Evolutionary conservation across 2,329 filamentous ascomycete species (phyloP).

Genomic region (Coniella lustricola): DNA sequence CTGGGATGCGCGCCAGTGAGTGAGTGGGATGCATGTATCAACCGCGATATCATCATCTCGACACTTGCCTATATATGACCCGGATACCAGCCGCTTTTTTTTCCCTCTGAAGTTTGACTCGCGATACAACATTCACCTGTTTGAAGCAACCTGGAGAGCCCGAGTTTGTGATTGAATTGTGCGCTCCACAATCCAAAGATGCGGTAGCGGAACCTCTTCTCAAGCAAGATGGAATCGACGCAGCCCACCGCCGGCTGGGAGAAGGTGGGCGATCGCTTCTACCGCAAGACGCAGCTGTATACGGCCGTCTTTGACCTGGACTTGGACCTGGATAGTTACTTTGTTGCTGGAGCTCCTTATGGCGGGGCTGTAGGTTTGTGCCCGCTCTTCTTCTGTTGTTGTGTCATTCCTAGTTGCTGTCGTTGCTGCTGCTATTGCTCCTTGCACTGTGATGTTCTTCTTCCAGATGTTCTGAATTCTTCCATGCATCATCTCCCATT

Average conservation of each 20-base stretch:
- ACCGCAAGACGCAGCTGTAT: slow-evolving; percentile 91
- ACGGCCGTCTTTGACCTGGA: slow-evolving; percentile 88
- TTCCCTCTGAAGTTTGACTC: too few species aligned
- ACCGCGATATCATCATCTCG: too few species aligned
- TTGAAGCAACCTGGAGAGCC: too few species aligned
- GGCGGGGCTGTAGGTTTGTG: slow-evolving; percentile 83
- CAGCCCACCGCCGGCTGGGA: slow-evolving; percentile 87
- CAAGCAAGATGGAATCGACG: slow-evolving; percentile 46
- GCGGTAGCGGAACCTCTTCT: slow-evolving; percentile 27
- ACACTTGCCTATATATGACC: too few species aligned
- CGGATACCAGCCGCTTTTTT: too few species aligned
- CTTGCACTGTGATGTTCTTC: background rate
- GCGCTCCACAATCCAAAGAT: background rate
- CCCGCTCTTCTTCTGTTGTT: slow-evolving; percentile 7
- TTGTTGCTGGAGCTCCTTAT: slow-evolving; percentile 85
- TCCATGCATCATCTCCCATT: too few species aligned
- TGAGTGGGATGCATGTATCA: too few species aligned
- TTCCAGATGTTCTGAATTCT: too few species aligned
- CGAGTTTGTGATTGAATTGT: too few species aligned
- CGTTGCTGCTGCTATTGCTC: slow-evolving; percentile 1
- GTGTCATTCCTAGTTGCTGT: too few species aligned
- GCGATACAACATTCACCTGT: too few species aligned
- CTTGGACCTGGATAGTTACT: slow-evolving; percentile 89
- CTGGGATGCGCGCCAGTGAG: too few species aligned
- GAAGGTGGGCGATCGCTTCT: slow-evolving; percentile 86